Base-by-base conservation (phyloP, 2,329 filamentous ascomycete genomes). In the Endothia cerciana region DNA sequence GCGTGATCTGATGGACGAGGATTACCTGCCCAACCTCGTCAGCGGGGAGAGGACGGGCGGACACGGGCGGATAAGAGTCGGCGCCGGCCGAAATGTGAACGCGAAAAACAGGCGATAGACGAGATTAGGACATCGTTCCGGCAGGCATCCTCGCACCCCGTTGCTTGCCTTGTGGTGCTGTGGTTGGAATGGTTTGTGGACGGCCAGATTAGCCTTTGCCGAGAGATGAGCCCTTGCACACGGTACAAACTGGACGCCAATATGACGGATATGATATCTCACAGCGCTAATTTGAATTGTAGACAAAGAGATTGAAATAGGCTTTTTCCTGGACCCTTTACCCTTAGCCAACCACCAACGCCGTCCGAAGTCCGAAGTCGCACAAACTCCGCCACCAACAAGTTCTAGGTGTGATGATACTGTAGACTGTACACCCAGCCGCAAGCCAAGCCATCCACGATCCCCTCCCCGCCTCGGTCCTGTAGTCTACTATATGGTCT, bases 1-100 rank as follows among this genome's bases (percentile, higher is more conserved):
- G 75, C 89, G 87, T 74, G 93, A 97, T 78, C 79, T 97, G 65
- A 96, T 98, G 94, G 94, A 98, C 74, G 90, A 96, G 74, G 94
- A 99, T 78, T 97, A 94, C 76, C 78, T 98, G 69, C 95, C 95
- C 0, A 84, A 87, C 41, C 91, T 99, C 58, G 75, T 99, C 74
- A 95, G 88, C 0, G 95, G 95, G 0, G 88, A 94, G 73, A 83
- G 94, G 70, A 84, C 75, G 8, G 86, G 85, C 56, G 79, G 79
- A 4, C 85, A 87, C 2, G 91, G 90, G 0, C 89, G 87, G 77
- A 87, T 92, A 67, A 90, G 87, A 74, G 88, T 98, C 13, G 95
- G 95, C 10, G 93, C 92, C 13, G 95, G 95, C 10, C 87, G 89
- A 74, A 93, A 90, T 74, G 87, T 98, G 62, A 99, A 99, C 78